phyloP scores from a whole-genome alignment of 2,329 filamentous ascomycete genomes.

The Bipolaris bicolor region DNA sequence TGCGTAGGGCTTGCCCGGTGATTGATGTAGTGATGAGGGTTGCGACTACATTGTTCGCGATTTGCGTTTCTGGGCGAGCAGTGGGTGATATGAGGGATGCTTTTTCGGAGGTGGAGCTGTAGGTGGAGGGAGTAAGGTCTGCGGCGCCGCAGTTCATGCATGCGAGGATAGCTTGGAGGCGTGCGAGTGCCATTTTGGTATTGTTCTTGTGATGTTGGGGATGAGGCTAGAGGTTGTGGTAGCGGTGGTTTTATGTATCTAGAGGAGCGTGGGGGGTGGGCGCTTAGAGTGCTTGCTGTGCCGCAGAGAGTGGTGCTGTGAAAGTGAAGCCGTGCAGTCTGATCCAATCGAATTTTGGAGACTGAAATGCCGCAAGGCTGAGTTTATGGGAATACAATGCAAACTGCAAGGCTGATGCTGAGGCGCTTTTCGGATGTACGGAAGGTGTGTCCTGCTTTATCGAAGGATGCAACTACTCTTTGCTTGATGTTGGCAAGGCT shows the following conservation, averaged over 20 bases:
- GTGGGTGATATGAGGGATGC: constrained; percentile 8
- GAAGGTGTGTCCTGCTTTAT: background rate
- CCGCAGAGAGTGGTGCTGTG: background rate
- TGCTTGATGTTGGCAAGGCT: background rate
- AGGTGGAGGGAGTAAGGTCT: background rate
- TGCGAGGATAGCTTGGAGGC: constrained; percentile 21
- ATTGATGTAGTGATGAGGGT: constrained; percentile 26
- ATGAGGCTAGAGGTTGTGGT: background rate
- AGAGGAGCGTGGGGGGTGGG: background rate
- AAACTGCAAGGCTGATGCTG: background rate
- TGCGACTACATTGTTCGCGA: constrained; percentile 28
- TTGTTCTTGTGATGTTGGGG: background rate
- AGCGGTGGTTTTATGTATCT: background rate
- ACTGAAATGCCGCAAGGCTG: background rate
- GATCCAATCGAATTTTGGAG: background rate
- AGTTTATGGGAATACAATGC: no score
- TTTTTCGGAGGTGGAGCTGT: constrained; percentile 23
- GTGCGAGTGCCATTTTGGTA: constrained; percentile 12
- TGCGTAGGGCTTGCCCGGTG: constrained; percentile 21
- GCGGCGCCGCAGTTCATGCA: constrained; percentile 17
- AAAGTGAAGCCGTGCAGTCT: background rate
- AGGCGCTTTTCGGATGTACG: background rate
- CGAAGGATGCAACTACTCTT: background rate
- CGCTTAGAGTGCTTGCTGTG: background rate
- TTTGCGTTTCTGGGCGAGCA: constrained; percentile 14